Conservation (phyloP, 371 early-diverging fungal species). For the Syncephalastrum monosporum region DNA sequence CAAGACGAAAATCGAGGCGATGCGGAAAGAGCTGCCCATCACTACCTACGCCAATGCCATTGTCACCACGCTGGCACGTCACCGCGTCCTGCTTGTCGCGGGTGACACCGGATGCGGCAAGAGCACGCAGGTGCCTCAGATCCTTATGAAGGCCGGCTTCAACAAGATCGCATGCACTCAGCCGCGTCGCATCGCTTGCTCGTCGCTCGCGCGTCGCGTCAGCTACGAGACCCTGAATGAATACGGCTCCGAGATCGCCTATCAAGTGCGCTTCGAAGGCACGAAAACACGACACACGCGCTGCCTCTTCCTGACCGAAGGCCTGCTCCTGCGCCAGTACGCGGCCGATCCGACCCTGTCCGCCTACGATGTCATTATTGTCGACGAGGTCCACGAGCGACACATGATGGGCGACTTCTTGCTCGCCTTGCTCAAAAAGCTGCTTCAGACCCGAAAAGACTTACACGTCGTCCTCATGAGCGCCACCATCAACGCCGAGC, state of each 20-base stretch:
- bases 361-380: constrained; percentile 63
- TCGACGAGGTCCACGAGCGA: constrained; percentile 79
- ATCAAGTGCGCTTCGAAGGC: constrained; percentile 72
- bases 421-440: constrained; percentile 54
- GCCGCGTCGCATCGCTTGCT: constrained; percentile 91
- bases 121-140: constrained; percentile 83
- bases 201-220: constrained; percentile 82
- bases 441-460: constrained; percentile 38
- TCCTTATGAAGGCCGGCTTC: constrained; percentile 69
- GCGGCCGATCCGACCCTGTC: constrained; percentile 54
- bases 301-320: constrained; percentile 66
- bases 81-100: constrained; percentile 62
- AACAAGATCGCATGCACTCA: constrained; percentile 88
- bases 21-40: constrained; percentile 56
- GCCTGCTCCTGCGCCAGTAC: constrained; percentile 65
- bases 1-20: constrained; percentile 54
- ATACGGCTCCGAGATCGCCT: constrained; percentile 69
- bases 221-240: constrained; percentile 63
- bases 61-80: constrained; percentile 48
- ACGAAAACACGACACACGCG: constrained; percentile 59
- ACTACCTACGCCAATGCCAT: constrained; percentile 62
- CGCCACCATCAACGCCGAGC: constrained; percentile 74
- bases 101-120: constrained; percentile 88
- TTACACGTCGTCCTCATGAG: constrained; percentile 73
- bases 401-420: constrained; percentile 65